These are phyloP conservation scores for Vachellia pachyceras DNA, from an alignment of 306 rosid species.

Conservation along the genomic window DNA sequence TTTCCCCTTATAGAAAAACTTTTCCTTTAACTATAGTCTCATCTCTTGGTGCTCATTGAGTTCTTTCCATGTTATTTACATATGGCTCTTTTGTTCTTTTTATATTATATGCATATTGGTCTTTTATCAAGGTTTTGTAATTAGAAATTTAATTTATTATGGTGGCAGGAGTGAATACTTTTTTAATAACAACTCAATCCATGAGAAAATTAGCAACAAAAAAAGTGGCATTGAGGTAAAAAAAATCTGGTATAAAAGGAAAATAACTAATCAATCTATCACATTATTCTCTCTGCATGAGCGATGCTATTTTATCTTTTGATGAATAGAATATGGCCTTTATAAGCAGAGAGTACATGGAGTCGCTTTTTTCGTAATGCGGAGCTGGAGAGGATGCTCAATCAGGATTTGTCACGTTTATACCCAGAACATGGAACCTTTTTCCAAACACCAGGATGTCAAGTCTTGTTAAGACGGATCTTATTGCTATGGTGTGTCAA, in stretches of 20 bases:
- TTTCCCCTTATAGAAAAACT: not conserved
- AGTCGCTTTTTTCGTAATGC: slow-evolving; percentile 95
- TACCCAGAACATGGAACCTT: slow-evolving; percentile 98
- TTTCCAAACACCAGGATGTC: slow-evolving; percentile 96
- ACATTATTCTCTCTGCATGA: slow-evolving; percentile 16
- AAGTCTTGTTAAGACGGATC: slow-evolving; percentile 86
- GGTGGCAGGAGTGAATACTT: slow-evolving; percentile 19
- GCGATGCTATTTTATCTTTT: slow-evolving; percentile 19
- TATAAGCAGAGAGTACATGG: slow-evolving; percentile 92
- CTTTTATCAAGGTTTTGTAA: slow-evolving; percentile 11
- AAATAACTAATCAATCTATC: slow-evolving; percentile 1
- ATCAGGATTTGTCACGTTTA: slow-evolving; percentile 94
- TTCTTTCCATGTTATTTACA: slow-evolving; percentile 7
- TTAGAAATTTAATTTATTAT: not conserved
- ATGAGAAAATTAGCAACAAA: slow-evolving; percentile 19
- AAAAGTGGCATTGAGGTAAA: slow-evolving; percentile 10
- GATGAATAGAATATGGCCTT: slow-evolving; percentile 34
- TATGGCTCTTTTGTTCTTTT: not conserved
- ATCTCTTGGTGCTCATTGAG: not conserved
- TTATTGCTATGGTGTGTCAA: slow-evolving; percentile 92
- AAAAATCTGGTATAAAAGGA: slow-evolving; percentile 12
- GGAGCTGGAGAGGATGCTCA: slow-evolving; percentile 96
- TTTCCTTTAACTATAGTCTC: slow-evolving; percentile 21
- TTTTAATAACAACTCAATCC: slow-evolving; percentile 9
- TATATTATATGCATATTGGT: not conserved